These are phyloP conservation scores for Picea sitchensis DNA, from an alignment of 75 land plant genomes.

Conservation along the genomic window DNA sequence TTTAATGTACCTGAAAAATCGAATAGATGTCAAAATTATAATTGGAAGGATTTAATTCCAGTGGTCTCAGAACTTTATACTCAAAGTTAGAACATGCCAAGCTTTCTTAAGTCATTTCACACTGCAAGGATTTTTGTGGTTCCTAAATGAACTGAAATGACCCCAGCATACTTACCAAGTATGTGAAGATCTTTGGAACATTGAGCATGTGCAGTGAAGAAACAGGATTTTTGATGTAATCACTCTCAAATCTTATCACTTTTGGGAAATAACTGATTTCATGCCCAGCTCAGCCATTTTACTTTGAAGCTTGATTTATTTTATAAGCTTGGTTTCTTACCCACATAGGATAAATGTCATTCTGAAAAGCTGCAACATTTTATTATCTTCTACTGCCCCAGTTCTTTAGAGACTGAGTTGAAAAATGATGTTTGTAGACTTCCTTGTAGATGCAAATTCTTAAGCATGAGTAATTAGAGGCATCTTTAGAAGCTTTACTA, in stretches of 20 bases:
- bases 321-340: neutral
- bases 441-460: neutral
- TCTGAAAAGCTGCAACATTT: neutral
- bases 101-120: neutral
- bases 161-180: neutral
- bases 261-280: neutral
- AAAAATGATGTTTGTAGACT: neutral
- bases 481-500: no score
- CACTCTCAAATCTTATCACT: neutral
- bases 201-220: neutral
- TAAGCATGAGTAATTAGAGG: neutral
- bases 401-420: neutral
- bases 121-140: neutral
- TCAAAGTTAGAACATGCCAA: neutral
- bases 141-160: neutral
- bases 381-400: neutral
- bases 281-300: neutral
- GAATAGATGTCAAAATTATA: neutral
- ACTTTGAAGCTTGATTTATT: neutral
- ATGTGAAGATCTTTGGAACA: neutral
- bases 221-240: neutral
- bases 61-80: neutral
- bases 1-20: neutral
- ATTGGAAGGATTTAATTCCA: neutral
- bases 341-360: neutral